Conservation (phyloP, 345 rosid genomes). For the Gossypium australe region DNA sequence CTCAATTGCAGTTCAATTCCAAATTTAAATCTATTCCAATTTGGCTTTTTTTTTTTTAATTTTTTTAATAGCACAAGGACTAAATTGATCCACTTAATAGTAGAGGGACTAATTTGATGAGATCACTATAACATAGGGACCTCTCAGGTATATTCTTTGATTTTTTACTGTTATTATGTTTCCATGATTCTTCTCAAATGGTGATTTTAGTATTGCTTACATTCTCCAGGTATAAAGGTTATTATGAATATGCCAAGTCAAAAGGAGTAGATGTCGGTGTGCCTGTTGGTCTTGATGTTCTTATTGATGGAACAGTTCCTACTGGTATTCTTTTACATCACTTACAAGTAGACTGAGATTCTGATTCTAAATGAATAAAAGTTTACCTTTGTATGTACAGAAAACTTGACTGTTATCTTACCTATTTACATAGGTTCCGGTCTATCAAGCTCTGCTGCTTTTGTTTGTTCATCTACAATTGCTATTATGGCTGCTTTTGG, state of each 20-base stretch:
- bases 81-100: too few species aligned
- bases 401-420: slow-evolving; percentile 5
- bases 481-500: slow-evolving; percentile 87
- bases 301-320: slow-evolving; percentile 93
- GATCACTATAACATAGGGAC: too few species aligned
- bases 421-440: slow-evolving; percentile 65
- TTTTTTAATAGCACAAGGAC: too few species aligned
- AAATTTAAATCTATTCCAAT: too few species aligned
- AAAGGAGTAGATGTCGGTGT: slow-evolving; percentile 64
- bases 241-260: slow-evolving; percentile 60
- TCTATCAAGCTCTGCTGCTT: slow-evolving; percentile 91
- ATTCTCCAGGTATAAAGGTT: slow-evolving; percentile 76
- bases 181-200: not conserved
- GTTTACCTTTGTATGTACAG: not conserved
- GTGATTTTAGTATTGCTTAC: not conserved
- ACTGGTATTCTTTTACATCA: slow-evolving; percentile 45
- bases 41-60: too few species aligned
- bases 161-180: not conserved
- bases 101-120: too few species aligned
- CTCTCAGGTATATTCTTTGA: too few species aligned
- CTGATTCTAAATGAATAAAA: not conserved
- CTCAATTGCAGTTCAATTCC: too few species aligned
- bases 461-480: slow-evolving; percentile 90
- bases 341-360: not conserved
- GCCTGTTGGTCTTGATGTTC: slow-evolving; percentile 80